Evolutionary conservation across 164 flowering plant genomes (phyloP).

Genomic region (Tetrastigma voinierianum): DNA sequence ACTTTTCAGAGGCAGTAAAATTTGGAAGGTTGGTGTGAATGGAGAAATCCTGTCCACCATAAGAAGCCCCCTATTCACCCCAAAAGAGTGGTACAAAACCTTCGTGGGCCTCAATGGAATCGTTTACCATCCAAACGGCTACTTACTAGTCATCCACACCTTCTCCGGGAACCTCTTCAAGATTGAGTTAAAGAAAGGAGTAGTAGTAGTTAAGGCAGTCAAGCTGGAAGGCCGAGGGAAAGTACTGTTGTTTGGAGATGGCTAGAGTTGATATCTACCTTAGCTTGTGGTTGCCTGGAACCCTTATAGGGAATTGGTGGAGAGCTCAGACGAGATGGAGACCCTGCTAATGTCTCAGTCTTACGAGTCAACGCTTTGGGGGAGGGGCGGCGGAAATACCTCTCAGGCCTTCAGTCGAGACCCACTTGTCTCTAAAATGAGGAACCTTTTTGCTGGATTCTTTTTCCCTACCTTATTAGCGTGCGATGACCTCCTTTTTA

Average conservation of each 20-base stretch:
- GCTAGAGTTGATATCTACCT: slow-evolving; percentile 68
- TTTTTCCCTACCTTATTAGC: too few species aligned
- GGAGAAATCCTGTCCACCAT: slow-evolving; percentile 55
- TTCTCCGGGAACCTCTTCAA: slow-evolving; percentile 53
- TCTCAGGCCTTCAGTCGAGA: too few species aligned
- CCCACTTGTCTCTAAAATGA: too few species aligned
- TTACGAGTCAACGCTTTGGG: too few species aligned
- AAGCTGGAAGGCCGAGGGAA: slow-evolving; percentile 50
- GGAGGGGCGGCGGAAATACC: too few species aligned
- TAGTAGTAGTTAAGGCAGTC: slow-evolving; percentile 51
- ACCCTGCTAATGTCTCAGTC: slow-evolving; percentile 79
- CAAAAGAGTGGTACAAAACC: slow-evolving; percentile 73
- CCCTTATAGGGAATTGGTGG: slow-evolving; percentile 77
- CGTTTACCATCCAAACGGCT: slow-evolving; percentile 89
- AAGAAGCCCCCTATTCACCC: slow-evolving; percentile 54
- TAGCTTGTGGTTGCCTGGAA: slow-evolving; percentile 70
- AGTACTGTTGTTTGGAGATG: slow-evolving; percentile 70
- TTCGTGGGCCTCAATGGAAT: slow-evolving; percentile 73
- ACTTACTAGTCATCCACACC: slow-evolving; percentile 71
- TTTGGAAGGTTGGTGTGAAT: slow-evolving; percentile 73
- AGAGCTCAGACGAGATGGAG: slow-evolving; percentile 80
- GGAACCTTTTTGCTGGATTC: too few species aligned
- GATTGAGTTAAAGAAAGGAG: slow-evolving; percentile 37
- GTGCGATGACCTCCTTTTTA: too few species aligned
- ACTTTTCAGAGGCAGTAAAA: slow-evolving; percentile 50